A percentile compares a stretch with the other conserved stretches of the same genome.
Evolutionary conservation across 805 yeast genomes (phyloP).

Genomic region (Nakazawaea ambrosiae): DNA sequence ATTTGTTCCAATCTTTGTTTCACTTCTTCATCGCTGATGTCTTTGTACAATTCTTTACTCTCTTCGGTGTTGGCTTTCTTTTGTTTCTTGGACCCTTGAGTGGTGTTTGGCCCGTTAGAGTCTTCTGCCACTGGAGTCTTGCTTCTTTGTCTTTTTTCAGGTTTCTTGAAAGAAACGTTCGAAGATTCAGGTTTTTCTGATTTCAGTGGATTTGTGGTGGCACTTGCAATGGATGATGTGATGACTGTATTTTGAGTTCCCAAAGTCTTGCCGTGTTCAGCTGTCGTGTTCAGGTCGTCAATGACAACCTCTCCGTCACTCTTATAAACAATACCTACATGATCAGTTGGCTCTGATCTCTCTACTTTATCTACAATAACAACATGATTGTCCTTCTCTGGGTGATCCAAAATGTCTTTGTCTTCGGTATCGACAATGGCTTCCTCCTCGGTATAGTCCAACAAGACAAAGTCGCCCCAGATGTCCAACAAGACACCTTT

Average conservation of each 20-base stretch:
- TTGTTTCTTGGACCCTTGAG: too few relatives aligned
- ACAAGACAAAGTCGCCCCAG: slow-evolving; percentile 51
- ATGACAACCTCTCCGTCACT: background rate
- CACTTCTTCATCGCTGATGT: slow-evolving; percentile 9
- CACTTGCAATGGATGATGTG: too few relatives aligned
- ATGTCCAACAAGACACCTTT: slow-evolving; percentile 62
- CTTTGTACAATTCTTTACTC: slow-evolving; percentile 3
- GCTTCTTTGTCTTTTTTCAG: slow-evolving; percentile 3
- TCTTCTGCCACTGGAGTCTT: slow-evolving; percentile 1
- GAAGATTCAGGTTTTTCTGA: slow-evolving; percentile 2
- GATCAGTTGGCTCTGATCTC: background rate
- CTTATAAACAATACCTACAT: slow-evolving; percentile 4
- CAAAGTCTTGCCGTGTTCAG: too few relatives aligned
- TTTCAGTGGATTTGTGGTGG: too few relatives aligned
- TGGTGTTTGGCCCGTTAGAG: background rate
- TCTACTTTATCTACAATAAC: slow-evolving; percentile 11
- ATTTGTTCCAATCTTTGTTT: slow-evolving; percentile 16
- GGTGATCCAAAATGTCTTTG: too few relatives aligned
- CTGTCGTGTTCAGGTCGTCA: too few relatives aligned
- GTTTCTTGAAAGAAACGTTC: background rate
- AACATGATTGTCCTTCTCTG: too few relatives aligned
- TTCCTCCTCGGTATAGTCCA: slow-evolving; percentile 41
- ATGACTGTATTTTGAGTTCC: background rate
- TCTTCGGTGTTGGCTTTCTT: background rate
- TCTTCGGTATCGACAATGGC: slow-evolving; percentile 22